Conservation (phyloP, 164 flowering plant species). For the Vitis cinerea region DNA sequence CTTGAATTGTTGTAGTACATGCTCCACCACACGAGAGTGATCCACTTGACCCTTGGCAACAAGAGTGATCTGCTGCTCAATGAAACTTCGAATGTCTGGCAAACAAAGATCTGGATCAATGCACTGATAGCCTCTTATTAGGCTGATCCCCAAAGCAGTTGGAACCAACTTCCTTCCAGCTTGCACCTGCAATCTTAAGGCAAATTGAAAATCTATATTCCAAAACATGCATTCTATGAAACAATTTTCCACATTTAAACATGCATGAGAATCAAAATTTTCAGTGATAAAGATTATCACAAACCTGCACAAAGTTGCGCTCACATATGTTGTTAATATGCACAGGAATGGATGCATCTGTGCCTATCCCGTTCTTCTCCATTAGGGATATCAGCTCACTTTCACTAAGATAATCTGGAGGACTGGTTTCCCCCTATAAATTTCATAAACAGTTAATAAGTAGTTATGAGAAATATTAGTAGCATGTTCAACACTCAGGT, state of each 20-base stretch:
- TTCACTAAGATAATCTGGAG: constrained; percentile 94
- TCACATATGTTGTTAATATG: constrained; percentile 97
- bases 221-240: not conserved
- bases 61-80: constrained; percentile 94
- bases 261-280: not conserved
- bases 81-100: constrained; percentile 95
- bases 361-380: constrained; percentile 97
- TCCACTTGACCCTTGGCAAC: constrained; percentile 93
- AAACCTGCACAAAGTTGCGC: constrained; percentile 93
- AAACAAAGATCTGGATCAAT: constrained; percentile 96
- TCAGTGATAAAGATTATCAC: not conserved
- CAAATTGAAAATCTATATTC: not conserved
- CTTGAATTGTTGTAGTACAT: constrained; percentile 77
- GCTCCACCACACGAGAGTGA: constrained; percentile 69
- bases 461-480: not conserved
- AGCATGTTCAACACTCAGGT: not conserved
- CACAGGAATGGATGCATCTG: constrained; percentile 96
- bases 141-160: constrained; percentile 76
- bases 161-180: constrained; percentile 90
- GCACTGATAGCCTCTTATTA: constrained; percentile 86
- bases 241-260: not conserved
- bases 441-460: not conserved
- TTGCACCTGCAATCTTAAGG: constrained; percentile 63
- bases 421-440: constrained; percentile 67
- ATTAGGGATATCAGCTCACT: constrained; percentile 94